Evolutionary conservation across 306 rosid genomes (phyloP).

Genomic region (Quillaja saponaria): DNA sequence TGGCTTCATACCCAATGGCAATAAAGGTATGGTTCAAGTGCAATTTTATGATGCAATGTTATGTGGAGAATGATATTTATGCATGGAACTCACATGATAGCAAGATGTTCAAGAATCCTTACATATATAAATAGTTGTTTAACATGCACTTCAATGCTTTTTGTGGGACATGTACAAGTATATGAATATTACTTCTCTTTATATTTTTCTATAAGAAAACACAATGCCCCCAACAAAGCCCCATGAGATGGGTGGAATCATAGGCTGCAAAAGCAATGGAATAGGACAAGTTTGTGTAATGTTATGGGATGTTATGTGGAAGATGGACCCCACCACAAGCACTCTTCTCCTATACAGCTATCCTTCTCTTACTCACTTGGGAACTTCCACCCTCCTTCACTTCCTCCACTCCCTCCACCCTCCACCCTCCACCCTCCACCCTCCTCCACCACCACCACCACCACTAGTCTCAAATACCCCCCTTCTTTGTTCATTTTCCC

Average conservation of each 20-base stretch:
- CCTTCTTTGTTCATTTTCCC: constrained; percentile 41
- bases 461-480: constrained; percentile 53
- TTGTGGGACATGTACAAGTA: constrained; percentile 14
- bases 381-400: constrained; percentile 11
- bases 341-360: constrained; percentile 27
- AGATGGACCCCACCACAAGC: constrained; percentile 55
- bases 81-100: constrained; percentile 26
- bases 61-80: background rate
- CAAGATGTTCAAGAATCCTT: constrained; percentile 22
- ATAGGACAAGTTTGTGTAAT: constrained; percentile 45
- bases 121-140: constrained; percentile 14
- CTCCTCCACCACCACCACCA: background rate
- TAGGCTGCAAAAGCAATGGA: constrained; percentile 50
- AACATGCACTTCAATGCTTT: constrained; percentile 19
- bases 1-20: too few relatives aligned
- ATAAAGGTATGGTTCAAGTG: too few relatives aligned
- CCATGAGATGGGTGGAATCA: constrained; percentile 45
- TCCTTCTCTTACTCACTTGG: constrained; percentile 33
- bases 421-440: constrained; percentile 39
- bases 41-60: too few relatives aligned
- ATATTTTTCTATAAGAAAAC: constrained; percentile 3
- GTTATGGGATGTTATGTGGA: constrained; percentile 52
- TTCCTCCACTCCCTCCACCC: constrained; percentile 27
- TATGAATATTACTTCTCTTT: constrained; percentile 2
- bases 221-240: constrained; percentile 33